Base-by-base conservation (phyloP, 768 basidiomycete species). In the Pisolithus orientalis region DNA sequence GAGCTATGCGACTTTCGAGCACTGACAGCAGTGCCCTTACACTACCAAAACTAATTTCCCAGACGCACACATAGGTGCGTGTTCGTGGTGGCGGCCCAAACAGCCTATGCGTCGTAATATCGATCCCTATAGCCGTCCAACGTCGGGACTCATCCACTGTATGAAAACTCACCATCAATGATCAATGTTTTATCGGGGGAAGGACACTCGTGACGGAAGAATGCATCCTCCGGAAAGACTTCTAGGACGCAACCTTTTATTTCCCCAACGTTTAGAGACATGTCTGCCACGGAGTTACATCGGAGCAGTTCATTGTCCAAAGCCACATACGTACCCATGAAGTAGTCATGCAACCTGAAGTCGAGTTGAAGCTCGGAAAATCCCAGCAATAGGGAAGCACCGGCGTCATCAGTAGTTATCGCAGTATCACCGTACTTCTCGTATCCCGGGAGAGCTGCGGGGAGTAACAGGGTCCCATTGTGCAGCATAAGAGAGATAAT, bases 51-150 rank as follows among this genome's bases (percentile, higher is more conserved):
- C 71, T 71, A 43, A 94, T 79, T 61, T 95, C 92, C 95, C 95
- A 98, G 13, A 96, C 79, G 63, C 94, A 97, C 5, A 95, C 73
- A 62, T 98, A 98, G 1, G 92, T 85, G 2, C 87, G 70, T 0
- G 88, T 89, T 3, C 80, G 79, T 6, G 95, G 95, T 53, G 84
- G 82, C 11, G 90, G 90, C 7, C 95, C 95, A 62, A 96, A 95
- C 10, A 98, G 71, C 25, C 94, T 82, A 63, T 96, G 80, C 1
- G 90, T 85, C 13, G 82, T 80, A 45, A 98, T 80, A 54, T 90
- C 80, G 57, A 94, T 66, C 10, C 87, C 90, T 88, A 25, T 24
- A 10, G 52, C 29, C 44, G 45, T 60, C 38, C 13, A 47, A 27
- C 49, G 31, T 28, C 40, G 34, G 47, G 29, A n/a, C 44, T 40